Percentiles rank a stretch among this genome's conserved stretches.
phyloP scores from a whole-genome alignment of 2,329 filamentous ascomycete genomes.

The Xylaria arbuscula region DNA sequence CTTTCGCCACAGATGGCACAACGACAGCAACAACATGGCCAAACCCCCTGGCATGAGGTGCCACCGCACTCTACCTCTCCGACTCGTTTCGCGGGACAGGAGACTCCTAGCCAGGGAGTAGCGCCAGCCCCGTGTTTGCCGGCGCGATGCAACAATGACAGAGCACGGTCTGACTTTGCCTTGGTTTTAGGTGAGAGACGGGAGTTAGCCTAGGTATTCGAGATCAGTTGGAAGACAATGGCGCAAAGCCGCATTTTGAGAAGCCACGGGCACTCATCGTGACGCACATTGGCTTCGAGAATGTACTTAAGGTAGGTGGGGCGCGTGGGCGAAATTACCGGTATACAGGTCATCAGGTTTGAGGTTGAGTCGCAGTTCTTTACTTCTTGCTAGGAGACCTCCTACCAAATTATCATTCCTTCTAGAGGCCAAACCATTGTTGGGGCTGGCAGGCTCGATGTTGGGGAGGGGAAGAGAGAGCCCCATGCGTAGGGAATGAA shows the following conservation, averaged over 20 bases:
- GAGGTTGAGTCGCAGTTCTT: not conserved
- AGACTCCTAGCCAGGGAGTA: too few species aligned
- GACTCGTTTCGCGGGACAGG: not conserved
- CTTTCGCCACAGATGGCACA: not conserved
- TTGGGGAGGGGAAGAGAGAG: too few species aligned
- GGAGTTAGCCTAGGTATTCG: not conserved
- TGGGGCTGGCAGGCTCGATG: too few species aligned
- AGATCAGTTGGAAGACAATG: not conserved
- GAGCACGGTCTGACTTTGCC: not conserved
- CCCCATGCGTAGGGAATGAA: too few species aligned
- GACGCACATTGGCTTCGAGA: not conserved
- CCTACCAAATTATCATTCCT: not conserved
- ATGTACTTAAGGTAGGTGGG: too few species aligned
- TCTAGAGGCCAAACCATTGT: too few species aligned
- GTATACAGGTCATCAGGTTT: not conserved
- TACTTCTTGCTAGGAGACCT: not conserved
- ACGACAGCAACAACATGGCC: not conserved
- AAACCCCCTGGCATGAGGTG: not conserved
- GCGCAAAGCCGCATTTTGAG: not conserved
- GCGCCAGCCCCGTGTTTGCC: not conserved
- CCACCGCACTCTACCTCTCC: not conserved
- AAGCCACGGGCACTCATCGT: not conserved
- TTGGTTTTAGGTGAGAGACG: not conserved
- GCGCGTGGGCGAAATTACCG: not conserved
- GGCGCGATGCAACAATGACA: not conserved